Base-by-base conservation (phyloP, 106 monocot genomes). In the Acorus calamus region DNA sequence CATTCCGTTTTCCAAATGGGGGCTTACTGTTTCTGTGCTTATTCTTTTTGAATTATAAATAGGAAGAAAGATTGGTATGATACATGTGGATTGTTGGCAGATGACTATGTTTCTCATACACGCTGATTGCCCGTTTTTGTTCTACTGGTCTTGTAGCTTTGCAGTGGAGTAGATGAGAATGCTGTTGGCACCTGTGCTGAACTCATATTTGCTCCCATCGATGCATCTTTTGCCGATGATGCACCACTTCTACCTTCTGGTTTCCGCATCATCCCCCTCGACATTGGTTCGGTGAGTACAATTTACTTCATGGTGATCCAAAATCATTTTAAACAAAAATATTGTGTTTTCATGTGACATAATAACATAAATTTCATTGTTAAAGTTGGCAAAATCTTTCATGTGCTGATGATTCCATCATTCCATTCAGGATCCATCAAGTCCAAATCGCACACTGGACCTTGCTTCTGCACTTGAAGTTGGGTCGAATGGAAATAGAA, bases 381-480 rank as follows among this genome's bases (percentile, higher is more conserved):
- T 28, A 28, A 28, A 28, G 28, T 28, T 28, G 28, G 28, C 28
- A 28, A 28, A 28, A 28, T 28, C 28, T 28, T 28, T 28, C 28
- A 28, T 28, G 28, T 28, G 28, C 28, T 28, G 28, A 28, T 28
- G 28, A 28, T 28, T 1, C 28, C 28, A 28, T 28, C 28, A 28
- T 28, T 28, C 28, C 28, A 28, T 71, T 42, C 73, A 88, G 88
- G 88, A 76, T 59, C 44, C 57, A 1, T 67, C 76, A 5, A 68
- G 73, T 65, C 69, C 84, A 45, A 79, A 68, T 56, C 67, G 84
- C 12, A 88, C 84, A 12, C 53, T 88, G 43, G 88, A 88, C 51
- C 81, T 88, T 53, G 84, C 88, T 52, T 88, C 88, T 69, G 52
- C 88, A 65, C 84, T 88, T 76, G 88, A 88, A 69, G 66, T 81